These are phyloP conservation scores for Excoecaria cochinchinensis DNA, from an alignment of 345 rosid species.

Conservation along the genomic window DNA sequence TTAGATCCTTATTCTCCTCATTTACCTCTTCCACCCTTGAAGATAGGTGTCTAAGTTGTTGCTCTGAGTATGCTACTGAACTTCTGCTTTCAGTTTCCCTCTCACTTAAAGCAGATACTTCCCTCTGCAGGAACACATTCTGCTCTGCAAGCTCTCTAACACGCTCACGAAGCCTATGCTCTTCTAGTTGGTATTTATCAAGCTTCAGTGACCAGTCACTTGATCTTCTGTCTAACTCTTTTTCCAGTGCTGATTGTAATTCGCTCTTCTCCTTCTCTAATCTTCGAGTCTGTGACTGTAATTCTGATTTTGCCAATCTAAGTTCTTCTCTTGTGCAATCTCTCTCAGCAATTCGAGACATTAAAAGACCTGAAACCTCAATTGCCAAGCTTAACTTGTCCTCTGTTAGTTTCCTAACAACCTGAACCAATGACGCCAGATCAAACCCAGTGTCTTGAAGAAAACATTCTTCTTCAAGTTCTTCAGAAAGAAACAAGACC, in stretches of 20 bases:
- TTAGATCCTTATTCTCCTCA: slow-evolving; percentile 53
- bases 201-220: slow-evolving; percentile 86
- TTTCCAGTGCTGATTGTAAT: slow-evolving; percentile 79
- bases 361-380: slow-evolving; percentile 67
- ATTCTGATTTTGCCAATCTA: slow-evolving; percentile 52
- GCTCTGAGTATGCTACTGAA: slow-evolving; percentile 51
- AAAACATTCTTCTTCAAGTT: slow-evolving; percentile 59
- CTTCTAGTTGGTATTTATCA: slow-evolving; percentile 78
- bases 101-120: slow-evolving; percentile 64
- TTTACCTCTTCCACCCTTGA: slow-evolving; percentile 49
- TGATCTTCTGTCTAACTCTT: slow-evolving; percentile 95
- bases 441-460: slow-evolving; percentile 56
- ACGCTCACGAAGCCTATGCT: slow-evolving; percentile 87
- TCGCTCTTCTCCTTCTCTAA: slow-evolving; percentile 78
- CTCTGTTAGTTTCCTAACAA: slow-evolving; percentile 52
- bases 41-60: slow-evolving; percentile 57
- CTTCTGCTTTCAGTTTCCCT: slow-evolving; percentile 65
- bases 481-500: slow-evolving; percentile 61
- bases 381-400: slow-evolving; percentile 71
- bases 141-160: slow-evolving; percentile 97
- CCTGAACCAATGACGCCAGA: slow-evolving; percentile 58
- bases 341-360: slow-evolving; percentile 61
- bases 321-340: slow-evolving; percentile 61
- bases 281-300: slow-evolving; percentile 51
- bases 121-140: slow-evolving; percentile 90